phyloP scores from a whole-genome alignment of 2,329 filamentous ascomycete species.

The Botryotinia globosa region DNA sequence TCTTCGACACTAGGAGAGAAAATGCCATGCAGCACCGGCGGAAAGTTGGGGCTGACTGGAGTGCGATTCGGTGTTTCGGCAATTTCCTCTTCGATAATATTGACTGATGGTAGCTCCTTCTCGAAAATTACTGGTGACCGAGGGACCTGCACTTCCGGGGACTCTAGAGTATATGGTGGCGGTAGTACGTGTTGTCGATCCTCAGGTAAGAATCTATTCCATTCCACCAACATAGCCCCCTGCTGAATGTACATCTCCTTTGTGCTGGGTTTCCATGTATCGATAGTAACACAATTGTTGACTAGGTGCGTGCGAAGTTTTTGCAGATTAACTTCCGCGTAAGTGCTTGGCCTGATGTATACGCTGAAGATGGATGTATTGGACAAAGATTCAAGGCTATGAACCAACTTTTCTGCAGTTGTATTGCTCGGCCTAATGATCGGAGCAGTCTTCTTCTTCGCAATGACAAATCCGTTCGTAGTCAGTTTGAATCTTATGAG shows the following conservation, averaged over 20 bases:
- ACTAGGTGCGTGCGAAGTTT: neutral
- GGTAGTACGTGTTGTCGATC: neutral
- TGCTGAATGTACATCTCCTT: neutral
- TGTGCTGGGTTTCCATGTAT: neutral
- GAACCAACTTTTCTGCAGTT: neutral
- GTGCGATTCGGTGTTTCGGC: neutral
- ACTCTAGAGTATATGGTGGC: neutral
- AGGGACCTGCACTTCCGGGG: constrained; percentile 8
- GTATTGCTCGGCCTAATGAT: neutral
- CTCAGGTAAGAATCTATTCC: neutral
- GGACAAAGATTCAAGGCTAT: neutral
- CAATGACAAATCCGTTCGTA: neutral
- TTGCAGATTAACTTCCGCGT: neutral
- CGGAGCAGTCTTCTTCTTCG: neutral
- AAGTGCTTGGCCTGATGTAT: neutral
- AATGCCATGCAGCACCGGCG: neutral
- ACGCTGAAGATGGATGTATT: neutral
- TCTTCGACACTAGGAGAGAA: neutral
- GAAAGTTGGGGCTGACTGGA: neutral
- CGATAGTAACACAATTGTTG: neutral
- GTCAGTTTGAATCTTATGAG: neutral
- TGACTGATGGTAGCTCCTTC: neutral
- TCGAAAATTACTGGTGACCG: neutral
- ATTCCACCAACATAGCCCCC: neutral
- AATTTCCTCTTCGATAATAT: neutral